Evolutionary conservation across 129 eudicot species (phyloP).

Genomic region (Sambucus nigra): DNA sequence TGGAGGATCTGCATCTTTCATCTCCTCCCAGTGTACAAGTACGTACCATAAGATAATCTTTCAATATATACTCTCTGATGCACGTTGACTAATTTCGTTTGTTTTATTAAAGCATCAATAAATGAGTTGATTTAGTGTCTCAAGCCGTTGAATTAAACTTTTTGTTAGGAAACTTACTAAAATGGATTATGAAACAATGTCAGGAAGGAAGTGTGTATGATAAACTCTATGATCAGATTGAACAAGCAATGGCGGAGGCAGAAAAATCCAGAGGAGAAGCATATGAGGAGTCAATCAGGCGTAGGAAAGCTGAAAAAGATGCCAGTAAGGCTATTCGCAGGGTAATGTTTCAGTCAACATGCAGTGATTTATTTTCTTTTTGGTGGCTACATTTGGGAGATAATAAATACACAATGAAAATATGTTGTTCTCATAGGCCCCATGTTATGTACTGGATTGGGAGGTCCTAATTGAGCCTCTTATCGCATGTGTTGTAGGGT

Average conservation of each 20-base stretch:
- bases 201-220: conserved; percentile 52
- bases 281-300: conserved; percentile 66
- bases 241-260: conserved; percentile 64
- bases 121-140: neutral
- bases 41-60: conserved; percentile 12
- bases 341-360: conserved; percentile 33
- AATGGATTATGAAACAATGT: conserved; percentile 14
- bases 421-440: neutral
- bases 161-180: conserved; percentile 3
- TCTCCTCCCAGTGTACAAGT: conserved; percentile 37
- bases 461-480: too few species aligned
- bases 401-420: neutral
- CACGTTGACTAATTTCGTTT: neutral
- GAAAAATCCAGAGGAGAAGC: conserved; percentile 58
- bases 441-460: too few species aligned
- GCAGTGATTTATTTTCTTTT: neutral
- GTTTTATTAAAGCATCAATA: neutral
- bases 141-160: neutral
- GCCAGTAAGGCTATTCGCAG: conserved; percentile 61
- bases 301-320: conserved; percentile 72
- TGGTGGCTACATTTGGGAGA: neutral
- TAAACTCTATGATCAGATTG: conserved; percentile 60
- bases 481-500: too few species aligned
- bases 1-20: conserved; percentile 18
- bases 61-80: neutral